Base-by-base conservation (phyloP, 2,329 filamentous ascomycete species). In the Alternaria atra region DNA sequence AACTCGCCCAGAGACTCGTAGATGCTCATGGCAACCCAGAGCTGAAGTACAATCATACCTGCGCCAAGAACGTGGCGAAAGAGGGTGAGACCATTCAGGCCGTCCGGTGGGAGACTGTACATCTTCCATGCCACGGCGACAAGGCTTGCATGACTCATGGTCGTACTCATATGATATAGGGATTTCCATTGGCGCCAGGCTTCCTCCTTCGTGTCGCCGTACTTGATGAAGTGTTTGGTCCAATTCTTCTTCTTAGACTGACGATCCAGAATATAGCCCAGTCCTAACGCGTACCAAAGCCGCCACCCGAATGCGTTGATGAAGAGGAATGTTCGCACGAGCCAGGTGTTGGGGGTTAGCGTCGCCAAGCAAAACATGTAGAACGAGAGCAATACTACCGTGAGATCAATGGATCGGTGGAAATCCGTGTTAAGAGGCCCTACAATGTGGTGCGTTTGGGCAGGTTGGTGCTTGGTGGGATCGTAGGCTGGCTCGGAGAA, bases 141-240 rank as follows among this genome's bases (percentile, higher is more conserved):
- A 78, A 97, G 97, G 59, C 92, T 94, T 20, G 90, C 86, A 73
- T 97, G 94, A 79, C 91, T 94, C 87, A 97, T 89, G 58, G 89
- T 88, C 86, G 94, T 94, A 80, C 92, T 96, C 68, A 98, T 84
- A 76, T 99, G 93, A 73, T 97, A 97, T 73, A 97, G 88, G 32
- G 91, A 93, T 80, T 97, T 98, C 95, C 95, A 99, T 77, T 99
- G 94, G 58, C 91, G 89, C 95, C 95, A 99, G 4, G 94, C 94
- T 80, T 98, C 95, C 63, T 91, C 90, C 3, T 90, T 90, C 63
- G 87, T 93, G 77, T 98, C 95, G 63, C 95, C 95, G 73, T 91
- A 97, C 79, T 99, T 99, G 80, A 99, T 87, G 76, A 98, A 99
- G 82, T 99, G 95, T 27, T 95, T 89, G 15, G 94, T 98, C 93